A percentile compares a stretch with the other conserved stretches of the same genome.
phyloP scores from a whole-genome alignment of 441 rosid genomes.

The Codiaeum variegatum region DNA sequence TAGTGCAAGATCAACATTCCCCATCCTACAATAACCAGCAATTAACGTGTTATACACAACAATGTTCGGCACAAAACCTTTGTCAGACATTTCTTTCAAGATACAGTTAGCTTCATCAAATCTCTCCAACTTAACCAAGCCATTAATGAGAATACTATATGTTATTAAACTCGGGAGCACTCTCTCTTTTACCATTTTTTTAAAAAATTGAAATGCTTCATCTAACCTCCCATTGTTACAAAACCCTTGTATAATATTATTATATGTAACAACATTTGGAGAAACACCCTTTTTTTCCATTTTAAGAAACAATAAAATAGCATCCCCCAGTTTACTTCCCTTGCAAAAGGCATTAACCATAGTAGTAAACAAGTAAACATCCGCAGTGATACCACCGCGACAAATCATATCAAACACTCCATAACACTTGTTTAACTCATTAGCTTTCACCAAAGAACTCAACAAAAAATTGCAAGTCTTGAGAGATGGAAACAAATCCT shows the following conservation, averaged over 20 bases:
- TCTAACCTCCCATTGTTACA: constrained; percentile 51
- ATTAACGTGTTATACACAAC: constrained; percentile 68
- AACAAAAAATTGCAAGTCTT: constrained; percentile 61
- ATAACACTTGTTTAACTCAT: constrained; percentile 46
- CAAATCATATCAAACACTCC: constrained; percentile 49
- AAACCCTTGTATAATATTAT: constrained; percentile 66
- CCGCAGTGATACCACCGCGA: constrained; percentile 32
- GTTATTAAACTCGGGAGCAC: constrained; percentile 55
- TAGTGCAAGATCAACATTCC: constrained; percentile 48
- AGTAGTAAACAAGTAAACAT: constrained; percentile 59
- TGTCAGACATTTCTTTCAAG: constrained; percentile 54
- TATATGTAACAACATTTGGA: constrained; percentile 69
- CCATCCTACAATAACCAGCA: constrained; percentile 56
- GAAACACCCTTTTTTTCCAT: constrained; percentile 48
- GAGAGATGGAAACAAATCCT: constrained; percentile 56
- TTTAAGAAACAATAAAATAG: constrained; percentile 43
- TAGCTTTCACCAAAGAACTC: constrained; percentile 55
- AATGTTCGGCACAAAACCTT: constrained; percentile 51
- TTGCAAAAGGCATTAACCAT: constrained; percentile 71
- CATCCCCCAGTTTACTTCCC: constrained; percentile 57
- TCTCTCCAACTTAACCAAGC: constrained; percentile 56
- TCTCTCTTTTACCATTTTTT: constrained; percentile 49
- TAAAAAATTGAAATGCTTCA: constrained; percentile 55
- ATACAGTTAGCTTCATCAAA: constrained; percentile 53
- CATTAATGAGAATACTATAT: constrained; percentile 62